Evolutionary conservation across 257 asterid genomes (phyloP), one percentile per base, ranked within the genome.

Genomic region (Solanum pennellii): DNA sequence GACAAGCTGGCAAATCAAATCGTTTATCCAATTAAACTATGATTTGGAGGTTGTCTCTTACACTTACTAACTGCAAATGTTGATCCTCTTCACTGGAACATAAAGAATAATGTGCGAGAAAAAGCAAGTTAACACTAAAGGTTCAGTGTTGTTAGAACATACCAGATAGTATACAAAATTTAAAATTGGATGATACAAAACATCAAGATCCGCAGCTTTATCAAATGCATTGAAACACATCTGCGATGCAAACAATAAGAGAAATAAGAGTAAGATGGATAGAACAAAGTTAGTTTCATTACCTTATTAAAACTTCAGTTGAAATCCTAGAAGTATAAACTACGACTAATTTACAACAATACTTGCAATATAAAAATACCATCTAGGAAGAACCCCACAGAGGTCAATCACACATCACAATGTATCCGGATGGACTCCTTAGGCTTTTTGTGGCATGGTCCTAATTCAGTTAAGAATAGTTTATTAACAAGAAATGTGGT

Each of bases 151-250:
- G 33, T 29, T 74, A 85, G 31, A 83, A 85, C 94, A 71, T 90
- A 97, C 99, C 94, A 97, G 92, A 91, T 94, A 97, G 89, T 97
- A 97, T 16, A 92, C 89, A 37, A 95, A 90, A 90, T 95, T 97
- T 87, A 97, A 82, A 82, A 94, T 90, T 69, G 98, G 98, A 90
- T 97, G 98, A 86, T 95, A 92, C 91, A 95, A 90, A 91, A 97
- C 96, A 91, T 97, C 98, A 59, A 97, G 95, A 91, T 97, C 96
- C 31, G 98, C 98, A 85, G 95, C 97, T 59, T 92, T 90, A 62
- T 97, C 96, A 87, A 97, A 94, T 76, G 99, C 96, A 92, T 93
- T 92, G 71, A 97, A 94, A 88, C 99, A 97, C 94, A 91, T 92
- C 99, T 97, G 93, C 7, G 86, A 29, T 11, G 37, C 25, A 86